A percentile compares a stretch with the other conserved stretches of the same genome.
These are phyloP conservation scores for Malus hybrid DNA, from an alignment of 331 rosid genomes.

Conservation along the genomic window DNA sequence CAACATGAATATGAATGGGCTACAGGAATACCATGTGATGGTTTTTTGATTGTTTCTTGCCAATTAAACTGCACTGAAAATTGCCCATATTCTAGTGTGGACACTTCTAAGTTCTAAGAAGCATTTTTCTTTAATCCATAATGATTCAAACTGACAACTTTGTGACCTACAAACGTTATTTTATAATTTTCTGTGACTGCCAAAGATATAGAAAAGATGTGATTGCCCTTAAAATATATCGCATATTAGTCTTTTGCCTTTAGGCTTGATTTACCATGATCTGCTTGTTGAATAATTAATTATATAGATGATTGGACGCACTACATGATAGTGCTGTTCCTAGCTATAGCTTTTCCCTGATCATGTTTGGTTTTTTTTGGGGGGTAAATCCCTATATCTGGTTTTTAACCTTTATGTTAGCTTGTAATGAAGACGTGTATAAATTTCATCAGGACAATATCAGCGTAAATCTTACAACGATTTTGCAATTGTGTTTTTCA, in stretches of 20 bases:
- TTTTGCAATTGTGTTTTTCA: constrained; percentile 6
- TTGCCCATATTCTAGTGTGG: neutral
- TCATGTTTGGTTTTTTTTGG: too few relatives aligned
- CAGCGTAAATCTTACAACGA: neutral
- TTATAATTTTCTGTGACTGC: neutral
- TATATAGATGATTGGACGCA: neutral
- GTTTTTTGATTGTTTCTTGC: neutral
- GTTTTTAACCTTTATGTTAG: too few relatives aligned
- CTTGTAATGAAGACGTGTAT: neutral
- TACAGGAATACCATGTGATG: neutral
- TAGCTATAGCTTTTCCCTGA: too few relatives aligned
- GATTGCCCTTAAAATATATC: neutral
- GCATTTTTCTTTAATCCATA: neutral
- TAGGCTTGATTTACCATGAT: neutral
- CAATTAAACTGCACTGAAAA: neutral
- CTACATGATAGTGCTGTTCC: neutral
- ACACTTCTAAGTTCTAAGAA: neutral
- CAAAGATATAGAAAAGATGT: neutral
- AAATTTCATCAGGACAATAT: neutral
- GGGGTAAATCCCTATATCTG: neutral
- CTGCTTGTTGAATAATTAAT: neutral
- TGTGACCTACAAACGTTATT: neutral
- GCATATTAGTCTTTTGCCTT: neutral
- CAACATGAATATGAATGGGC: neutral
- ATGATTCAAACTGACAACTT: too few relatives aligned